Percentiles rank a stretch among this genome's conserved stretches.
These are phyloP conservation scores for Hippophae gyantsensis DNA, from an alignment of 306 rosid genomes.

Conservation along the genomic window DNA sequence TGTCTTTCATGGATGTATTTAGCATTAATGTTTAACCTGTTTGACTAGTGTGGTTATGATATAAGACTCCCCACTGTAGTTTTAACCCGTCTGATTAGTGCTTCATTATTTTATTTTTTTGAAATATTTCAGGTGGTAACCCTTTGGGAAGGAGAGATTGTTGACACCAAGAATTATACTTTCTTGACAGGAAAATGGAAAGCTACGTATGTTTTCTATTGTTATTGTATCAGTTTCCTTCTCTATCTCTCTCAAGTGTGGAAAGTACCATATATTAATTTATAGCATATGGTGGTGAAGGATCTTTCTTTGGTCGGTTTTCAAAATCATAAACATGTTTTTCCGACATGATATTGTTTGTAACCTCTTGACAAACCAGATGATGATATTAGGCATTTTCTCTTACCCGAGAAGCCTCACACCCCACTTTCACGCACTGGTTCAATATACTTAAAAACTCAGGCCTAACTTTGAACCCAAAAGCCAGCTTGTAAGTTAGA, in stretches of 20 bases:
- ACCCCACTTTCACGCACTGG: too few species aligned
- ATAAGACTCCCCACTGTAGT: not conserved
- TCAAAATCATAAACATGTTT: not conserved
- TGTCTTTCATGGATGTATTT: too few species aligned
- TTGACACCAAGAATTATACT: conserved; percentile 82
- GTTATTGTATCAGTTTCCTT: conserved; percentile 6
- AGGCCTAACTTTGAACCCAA: too few species aligned
- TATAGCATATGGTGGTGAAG: conserved; percentile 2
- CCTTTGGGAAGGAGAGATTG: conserved; percentile 98
- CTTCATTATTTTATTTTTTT: not conserved
- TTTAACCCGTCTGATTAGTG: not conserved
- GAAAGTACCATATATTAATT: conserved; percentile 6
- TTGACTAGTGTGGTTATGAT: not conserved
- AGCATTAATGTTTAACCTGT: too few species aligned
- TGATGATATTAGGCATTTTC: conserved; percentile 67
- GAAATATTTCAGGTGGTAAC: conserved; percentile 68
- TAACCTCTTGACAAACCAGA: conserved; percentile 48
- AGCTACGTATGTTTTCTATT: conserved; percentile 55
- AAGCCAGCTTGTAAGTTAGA: too few species aligned
- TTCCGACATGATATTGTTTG: conserved; percentile 3
- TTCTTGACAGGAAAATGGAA: conserved; percentile 99
- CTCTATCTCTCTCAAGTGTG: conserved; percentile 10
- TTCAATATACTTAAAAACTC: too few species aligned
- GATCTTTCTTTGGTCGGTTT: conserved; percentile 3
- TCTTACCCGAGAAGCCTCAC: too few species aligned